Conservation (phyloP, 202 grass and related monocot species). For the Dendrocalamus latiflorus region DNA sequence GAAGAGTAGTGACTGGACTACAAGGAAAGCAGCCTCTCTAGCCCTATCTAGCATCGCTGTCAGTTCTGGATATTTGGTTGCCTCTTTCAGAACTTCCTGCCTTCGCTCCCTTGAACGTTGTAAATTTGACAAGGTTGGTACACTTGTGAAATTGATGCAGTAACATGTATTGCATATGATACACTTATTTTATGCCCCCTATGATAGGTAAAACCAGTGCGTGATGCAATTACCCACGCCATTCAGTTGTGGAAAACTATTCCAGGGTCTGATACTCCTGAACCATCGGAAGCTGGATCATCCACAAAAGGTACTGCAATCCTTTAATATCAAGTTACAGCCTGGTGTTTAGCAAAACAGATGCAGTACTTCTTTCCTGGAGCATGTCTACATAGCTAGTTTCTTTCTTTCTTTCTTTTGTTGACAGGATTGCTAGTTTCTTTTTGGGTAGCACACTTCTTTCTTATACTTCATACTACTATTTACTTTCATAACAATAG, state of each 20-base stretch:
- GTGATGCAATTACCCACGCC: slow-evolving; percentile 62
- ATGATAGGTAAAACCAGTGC: slow-evolving; percentile 87
- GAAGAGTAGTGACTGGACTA: no score
- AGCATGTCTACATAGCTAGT: not conserved
- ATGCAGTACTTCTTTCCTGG: not conserved
- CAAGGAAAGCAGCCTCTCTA: no score
- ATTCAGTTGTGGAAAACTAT: slow-evolving; percentile 83
- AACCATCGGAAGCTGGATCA: slow-evolving; percentile 74
- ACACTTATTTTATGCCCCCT: slow-evolving; percentile 2
- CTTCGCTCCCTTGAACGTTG: slow-evolving; percentile 72
- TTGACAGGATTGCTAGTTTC: no score
- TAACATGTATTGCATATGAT: not conserved
- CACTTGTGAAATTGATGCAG: not conserved
- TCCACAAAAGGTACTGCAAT: slow-evolving; percentile 63
- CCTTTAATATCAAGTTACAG: not conserved
- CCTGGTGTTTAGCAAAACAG: not conserved
- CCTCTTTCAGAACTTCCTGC: slow-evolving; percentile 61
- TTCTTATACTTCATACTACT: not conserved
- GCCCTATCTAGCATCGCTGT: no score
- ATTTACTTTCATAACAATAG: not conserved
- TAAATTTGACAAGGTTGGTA: slow-evolving; percentile 90
- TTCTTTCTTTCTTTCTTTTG: no score
- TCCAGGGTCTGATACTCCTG: slow-evolving; percentile 55
- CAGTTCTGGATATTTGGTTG: no score
- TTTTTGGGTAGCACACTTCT: not conserved